Conservation (phyloP, 192 early-diverging fungal species). For the Entomortierella lignicola region DNA sequence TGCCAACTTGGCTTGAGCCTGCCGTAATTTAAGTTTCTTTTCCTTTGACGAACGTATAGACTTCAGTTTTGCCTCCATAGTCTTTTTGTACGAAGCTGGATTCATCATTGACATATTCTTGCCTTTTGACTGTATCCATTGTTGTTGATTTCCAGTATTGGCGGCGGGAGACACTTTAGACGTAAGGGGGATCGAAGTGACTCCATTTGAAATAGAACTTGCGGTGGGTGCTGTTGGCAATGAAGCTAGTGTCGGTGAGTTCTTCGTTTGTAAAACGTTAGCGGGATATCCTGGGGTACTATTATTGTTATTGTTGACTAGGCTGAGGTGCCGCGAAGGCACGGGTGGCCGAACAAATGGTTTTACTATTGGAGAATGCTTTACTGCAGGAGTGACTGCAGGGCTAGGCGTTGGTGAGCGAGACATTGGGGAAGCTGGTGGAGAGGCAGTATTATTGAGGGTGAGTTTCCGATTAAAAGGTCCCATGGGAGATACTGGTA, state of each 20-base stretch:
- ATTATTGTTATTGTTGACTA: conserved; percentile 20
- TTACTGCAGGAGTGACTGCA: not conserved
- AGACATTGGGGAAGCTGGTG: not conserved
- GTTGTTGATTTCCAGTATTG: not conserved
- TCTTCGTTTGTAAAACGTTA: not conserved
- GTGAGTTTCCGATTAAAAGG: conserved; percentile 41
- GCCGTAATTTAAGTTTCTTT: conserved; percentile 18
- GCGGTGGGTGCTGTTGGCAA: not conserved
- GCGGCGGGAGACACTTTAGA: not conserved
- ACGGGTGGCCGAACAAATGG: not conserved
- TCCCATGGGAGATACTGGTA: not conserved
- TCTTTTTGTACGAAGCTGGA: conserved; percentile 39
- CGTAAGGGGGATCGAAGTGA: not conserved
- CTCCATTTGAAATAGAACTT: not conserved
- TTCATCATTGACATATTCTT: conserved; percentile 53
- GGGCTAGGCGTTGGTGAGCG: not conserved
- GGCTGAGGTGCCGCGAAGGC: conserved; percentile 31
- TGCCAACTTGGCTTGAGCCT: conserved; percentile 25
- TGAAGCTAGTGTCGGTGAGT: not conserved
- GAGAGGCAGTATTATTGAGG: conserved; percentile 25
- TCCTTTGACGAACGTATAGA: conserved; percentile 39
- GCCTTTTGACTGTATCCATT: conserved; percentile 50
- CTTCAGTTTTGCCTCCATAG: conserved; percentile 49
- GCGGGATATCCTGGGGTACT: not conserved
- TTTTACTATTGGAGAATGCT: not conserved